Evolutionary conservation across 225 moss, liverwort and hornwort genomes (phyloP), one percentile per base, ranked within the genome.

Genomic region (Anthoceros angustus): DNA sequence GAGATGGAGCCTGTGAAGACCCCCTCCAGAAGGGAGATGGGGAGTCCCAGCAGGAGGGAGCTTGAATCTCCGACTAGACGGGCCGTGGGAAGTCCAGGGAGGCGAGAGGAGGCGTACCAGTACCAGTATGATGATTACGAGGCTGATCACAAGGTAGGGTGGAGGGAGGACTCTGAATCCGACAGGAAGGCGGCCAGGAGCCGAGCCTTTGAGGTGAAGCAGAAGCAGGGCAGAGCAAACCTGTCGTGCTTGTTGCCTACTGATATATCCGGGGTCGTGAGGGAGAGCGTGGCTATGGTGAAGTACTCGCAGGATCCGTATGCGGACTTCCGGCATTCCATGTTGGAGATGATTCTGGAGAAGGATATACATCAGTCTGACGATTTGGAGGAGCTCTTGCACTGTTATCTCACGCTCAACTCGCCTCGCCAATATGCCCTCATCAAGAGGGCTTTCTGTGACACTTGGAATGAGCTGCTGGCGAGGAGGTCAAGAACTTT

Each of bases 291-390:
- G 66, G 82, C 82, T 63, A 62, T 82, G 66, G 72, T 79, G 18
- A 82, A 82, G 66, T 76, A 82, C 66, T 79, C 79, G 16, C 63
- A 32, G 61, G 76, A 82, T 42, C 82, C 82, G 0, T 82, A 82
- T 23, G 42, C 55, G 48, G 82, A 82, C 40, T 82, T 82, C 69
- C 70, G 79, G 39, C 74, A 82, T 42, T 82, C 79, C 15, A 79
- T 82, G 82, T 65, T 72, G 45, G 82, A 82, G 76, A 82, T 82
- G 82, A 76, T 82, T 75, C 62, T 71, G 45, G 79, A 79, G 70
- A 82, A 79, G 68, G 74, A 79, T 40, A 46, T 76, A 18, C 76
- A 76, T 69, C 74, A 71, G 60, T 50, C 63, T 55, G 64, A 72
- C 49, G 79, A 82, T 64, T 70, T 76, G 32, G 76, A 82, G 66